phyloP scores from a whole-genome alignment of 495 filamentous ascomycete species.

The Staphylotrichum longicolle region DNA sequence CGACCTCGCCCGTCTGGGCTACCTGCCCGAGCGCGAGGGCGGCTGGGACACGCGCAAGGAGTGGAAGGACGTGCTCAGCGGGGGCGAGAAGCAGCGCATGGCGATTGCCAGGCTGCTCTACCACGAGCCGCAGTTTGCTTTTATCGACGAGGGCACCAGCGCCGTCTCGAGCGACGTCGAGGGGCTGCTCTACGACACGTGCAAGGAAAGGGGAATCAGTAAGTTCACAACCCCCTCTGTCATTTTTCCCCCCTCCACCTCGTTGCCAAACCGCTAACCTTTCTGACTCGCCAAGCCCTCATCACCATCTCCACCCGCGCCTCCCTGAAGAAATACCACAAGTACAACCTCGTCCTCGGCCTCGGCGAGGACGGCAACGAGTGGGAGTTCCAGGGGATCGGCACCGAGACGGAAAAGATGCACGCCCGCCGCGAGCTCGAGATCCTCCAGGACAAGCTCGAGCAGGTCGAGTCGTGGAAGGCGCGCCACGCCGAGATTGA shows the following conservation, averaged over 20 bases:
- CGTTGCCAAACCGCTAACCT: constrained; percentile 28
- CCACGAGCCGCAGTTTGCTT: constrained; percentile 89
- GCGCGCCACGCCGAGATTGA: constrained; percentile 71
- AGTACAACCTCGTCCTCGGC: constrained; percentile 80
- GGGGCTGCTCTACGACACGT: constrained; percentile 85
- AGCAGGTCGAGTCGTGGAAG: constrained; percentile 82
- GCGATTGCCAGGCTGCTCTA: constrained; percentile 87
- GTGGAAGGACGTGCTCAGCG: constrained; percentile 96
- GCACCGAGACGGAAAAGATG: constrained; percentile 86
- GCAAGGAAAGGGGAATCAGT: constrained; percentile 90
- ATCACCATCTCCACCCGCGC: constrained; percentile 93
- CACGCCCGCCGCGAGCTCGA: constrained; percentile 85
- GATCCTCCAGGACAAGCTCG: constrained; percentile 73
- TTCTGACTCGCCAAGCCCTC: constrained; percentile 48
- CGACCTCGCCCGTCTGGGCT: constrained; percentile 79
- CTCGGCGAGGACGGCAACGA: constrained; percentile 61
- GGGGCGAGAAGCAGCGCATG: constrained; percentile 97
- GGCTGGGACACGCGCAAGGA: constrained; percentile 97
- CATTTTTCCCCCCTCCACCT: not conserved
- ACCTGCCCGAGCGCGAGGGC: constrained; percentile 86
- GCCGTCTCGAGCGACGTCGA: constrained; percentile 94
- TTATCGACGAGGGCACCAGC: constrained; percentile 93
- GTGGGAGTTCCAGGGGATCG: constrained; percentile 91
- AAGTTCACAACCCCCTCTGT: constrained; percentile 36
- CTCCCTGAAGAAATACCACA: constrained; percentile 91